Conservation (phyloP, 768 basidiomycete species). For the Leccinum uliginosum region DNA sequence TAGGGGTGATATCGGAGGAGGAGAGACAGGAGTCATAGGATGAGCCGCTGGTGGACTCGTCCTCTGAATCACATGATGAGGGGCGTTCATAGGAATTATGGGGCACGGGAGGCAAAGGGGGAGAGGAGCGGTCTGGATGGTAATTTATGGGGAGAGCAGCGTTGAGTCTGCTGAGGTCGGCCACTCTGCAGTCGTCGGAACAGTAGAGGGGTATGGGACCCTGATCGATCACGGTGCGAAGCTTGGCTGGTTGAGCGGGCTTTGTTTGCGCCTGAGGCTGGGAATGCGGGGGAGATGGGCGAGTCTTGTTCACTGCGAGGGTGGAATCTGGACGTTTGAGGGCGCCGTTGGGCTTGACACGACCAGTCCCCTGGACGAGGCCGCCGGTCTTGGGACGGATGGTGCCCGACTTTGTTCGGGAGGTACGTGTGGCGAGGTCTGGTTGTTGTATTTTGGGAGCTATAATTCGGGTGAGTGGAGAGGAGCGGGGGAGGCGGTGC, state of each 20-base stretch:
- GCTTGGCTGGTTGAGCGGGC: conserved; percentile 38
- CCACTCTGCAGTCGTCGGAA: conserved; percentile 68
- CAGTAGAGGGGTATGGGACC: conserved; percentile 80
- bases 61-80: conserved; percentile 32
- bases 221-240: conserved; percentile 73
- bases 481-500: conserved; percentile 19
- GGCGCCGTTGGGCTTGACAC: conserved; percentile 55
- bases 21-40: conserved; percentile 34
- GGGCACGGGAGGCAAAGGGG: conserved; percentile 38
- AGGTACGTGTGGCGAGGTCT: conserved; percentile 23
- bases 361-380: conserved; percentile 63
- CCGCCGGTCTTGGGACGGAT: conserved; percentile 41
- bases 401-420: conserved; percentile 34
- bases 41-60: conserved; percentile 39
- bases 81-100: conserved; percentile 33
- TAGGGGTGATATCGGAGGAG: conserved; percentile 16
- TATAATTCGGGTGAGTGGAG: conserved; percentile 13
- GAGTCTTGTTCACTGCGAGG: conserved; percentile 15
- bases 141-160: conserved; percentile 43
- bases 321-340: conserved; percentile 38
- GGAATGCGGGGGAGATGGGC: conserved; percentile 13
- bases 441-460: conserved; percentile 27
- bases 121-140: conserved; percentile 42
- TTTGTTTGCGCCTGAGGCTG: conserved; percentile 21
- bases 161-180: conserved; percentile 46